phyloP scores from a whole-genome alignment of 2,329 filamentous ascomycete genomes.

The Thermothelomyces thermophilus region DNA sequence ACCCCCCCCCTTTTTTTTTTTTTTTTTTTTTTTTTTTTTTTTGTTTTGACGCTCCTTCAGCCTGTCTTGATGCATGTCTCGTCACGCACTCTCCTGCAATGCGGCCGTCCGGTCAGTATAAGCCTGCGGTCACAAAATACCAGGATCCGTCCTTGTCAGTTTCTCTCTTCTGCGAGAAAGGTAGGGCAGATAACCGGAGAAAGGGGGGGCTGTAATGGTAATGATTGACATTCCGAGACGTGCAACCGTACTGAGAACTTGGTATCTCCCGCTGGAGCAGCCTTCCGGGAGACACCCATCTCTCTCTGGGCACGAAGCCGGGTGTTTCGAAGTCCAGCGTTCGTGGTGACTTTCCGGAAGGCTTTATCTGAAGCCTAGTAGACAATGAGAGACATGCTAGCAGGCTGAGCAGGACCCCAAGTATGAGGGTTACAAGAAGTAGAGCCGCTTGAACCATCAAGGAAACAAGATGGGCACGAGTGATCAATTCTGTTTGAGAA shows the following conservation, averaged over 20 bases:
- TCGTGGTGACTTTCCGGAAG: neutral
- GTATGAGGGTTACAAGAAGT: neutral
- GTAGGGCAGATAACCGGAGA: neutral
- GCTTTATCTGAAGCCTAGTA: constrained; percentile 3
- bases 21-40: too few species aligned
- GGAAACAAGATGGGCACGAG: neutral
- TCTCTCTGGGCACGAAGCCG: neutral
- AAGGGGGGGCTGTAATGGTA: neutral
- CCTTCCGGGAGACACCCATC: neutral
- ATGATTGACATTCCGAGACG: neutral
- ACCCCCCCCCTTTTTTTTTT: neutral
- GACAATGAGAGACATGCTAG: neutral
- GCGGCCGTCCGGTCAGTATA: neutral
- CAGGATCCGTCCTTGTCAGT: too few species aligned
- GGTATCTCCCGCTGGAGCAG: neutral
- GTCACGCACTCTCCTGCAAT: constrained; percentile 11
- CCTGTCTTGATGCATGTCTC: constrained; percentile 16
- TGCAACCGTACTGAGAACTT: neutral
- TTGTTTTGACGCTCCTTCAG: too few species aligned
- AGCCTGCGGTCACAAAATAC: too few species aligned
- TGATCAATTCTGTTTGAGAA: neutral
- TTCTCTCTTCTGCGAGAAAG: too few species aligned
- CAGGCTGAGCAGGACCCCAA: neutral
- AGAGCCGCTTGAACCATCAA: neutral
- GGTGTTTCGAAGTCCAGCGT: constrained; percentile 1